phyloP scores from a whole-genome alignment of 306 rosid species.

The Arachis stenosperma region DNA sequence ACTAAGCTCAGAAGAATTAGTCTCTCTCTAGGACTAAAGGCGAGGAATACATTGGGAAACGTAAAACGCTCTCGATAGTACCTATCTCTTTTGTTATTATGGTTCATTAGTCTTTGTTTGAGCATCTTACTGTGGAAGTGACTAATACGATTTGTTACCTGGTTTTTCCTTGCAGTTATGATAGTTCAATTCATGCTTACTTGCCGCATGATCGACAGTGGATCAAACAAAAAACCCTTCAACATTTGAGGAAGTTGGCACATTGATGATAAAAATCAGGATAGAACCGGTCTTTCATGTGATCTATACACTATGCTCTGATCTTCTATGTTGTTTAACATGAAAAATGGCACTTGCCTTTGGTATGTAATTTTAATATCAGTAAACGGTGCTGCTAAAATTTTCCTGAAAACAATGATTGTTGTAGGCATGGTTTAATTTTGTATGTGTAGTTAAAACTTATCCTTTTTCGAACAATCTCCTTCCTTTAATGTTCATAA shows the following conservation, averaged over 20 bases:
- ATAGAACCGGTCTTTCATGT: constrained; percentile 42
- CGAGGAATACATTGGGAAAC: too few species aligned
- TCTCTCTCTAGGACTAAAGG: background rate
- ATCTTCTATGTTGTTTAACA: constrained; percentile 31
- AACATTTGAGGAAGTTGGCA: constrained; percentile 82
- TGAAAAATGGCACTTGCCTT: constrained; percentile 37
- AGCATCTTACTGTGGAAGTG: constrained; percentile 16
- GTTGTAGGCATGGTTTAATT: constrained; percentile 29
- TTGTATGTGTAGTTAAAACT: constrained; percentile 16
- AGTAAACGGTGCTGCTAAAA: constrained; percentile 16
- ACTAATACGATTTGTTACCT: constrained; percentile 19
- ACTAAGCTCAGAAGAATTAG: too few species aligned
- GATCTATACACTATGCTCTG: constrained; percentile 32
- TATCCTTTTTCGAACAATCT: constrained; percentile 16
- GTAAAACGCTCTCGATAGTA: background rate
- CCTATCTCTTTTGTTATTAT: background rate
- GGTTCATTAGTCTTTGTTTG: background rate
- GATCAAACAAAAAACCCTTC: constrained; percentile 81
- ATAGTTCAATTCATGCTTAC: constrained; percentile 74
- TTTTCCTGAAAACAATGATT: constrained; percentile 21
- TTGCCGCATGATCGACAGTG: constrained; percentile 84
- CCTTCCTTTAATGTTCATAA: constrained; percentile 8
- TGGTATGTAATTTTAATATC: constrained; percentile 31
- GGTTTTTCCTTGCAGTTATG: constrained; percentile 62
- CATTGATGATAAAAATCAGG: constrained; percentile 49